phyloP scores from a whole-genome alignment of 1,284 basidiomycete species.

The Cryptococcus maquisensis region DNA sequence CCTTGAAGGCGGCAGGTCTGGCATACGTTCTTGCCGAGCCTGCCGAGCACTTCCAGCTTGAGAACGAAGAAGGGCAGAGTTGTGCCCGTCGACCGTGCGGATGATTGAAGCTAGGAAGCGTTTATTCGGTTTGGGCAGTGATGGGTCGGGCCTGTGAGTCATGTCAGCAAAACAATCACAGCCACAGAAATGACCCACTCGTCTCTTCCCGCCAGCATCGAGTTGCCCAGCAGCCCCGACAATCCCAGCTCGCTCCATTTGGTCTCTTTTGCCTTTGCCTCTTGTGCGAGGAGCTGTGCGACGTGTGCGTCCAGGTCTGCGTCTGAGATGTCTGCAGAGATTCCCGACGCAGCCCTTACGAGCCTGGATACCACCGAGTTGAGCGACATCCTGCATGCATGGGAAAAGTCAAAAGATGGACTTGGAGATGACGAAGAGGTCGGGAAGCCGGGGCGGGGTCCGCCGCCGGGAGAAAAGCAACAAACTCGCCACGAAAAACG shows the following conservation, averaged over 20 bases:
- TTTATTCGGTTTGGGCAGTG: constrained; percentile 77
- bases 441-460: neutral
- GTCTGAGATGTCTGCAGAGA: constrained; percentile 63
- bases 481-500: neutral
- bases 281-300: constrained; percentile 77
- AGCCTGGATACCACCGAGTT: constrained; percentile 80
- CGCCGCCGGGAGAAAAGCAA: neutral
- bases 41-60: constrained; percentile 72
- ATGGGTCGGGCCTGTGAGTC: constrained; percentile 37
- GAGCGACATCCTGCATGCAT: constrained; percentile 49
- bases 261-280: constrained; percentile 83
- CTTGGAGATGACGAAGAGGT: neutral
- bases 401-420: neutral
- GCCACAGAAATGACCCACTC: constrained; percentile 52
- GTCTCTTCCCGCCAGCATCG: constrained; percentile 53
- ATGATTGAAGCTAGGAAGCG: constrained; percentile 84
- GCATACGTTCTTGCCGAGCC: constrained; percentile 49
- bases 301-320: constrained; percentile 83
- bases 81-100: constrained; percentile 85
- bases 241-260: constrained; percentile 47
- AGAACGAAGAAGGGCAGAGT: constrained; percentile 69
- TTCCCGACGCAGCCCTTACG: constrained; percentile 69
- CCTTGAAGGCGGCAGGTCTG: neutral
- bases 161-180: neutral
- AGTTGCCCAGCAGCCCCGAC: constrained; percentile 42